phyloP scores from a whole-genome alignment of 1,284 basidiomycete genomes.

The Ceratobasidium sp. region DNA sequence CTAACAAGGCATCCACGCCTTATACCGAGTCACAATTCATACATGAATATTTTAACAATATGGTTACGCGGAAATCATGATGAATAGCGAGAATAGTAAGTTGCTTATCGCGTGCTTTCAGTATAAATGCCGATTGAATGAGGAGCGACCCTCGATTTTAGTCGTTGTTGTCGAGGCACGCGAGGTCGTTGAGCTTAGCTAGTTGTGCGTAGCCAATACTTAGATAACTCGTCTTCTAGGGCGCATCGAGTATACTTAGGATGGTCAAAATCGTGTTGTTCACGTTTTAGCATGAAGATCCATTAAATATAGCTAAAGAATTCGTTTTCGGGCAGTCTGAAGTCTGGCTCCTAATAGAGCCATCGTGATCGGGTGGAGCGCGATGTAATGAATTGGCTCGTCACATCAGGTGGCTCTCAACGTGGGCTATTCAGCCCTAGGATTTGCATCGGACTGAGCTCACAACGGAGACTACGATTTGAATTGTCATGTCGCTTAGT shows the following conservation, averaged over 20 bases:
- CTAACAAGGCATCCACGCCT: background rate
- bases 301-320: background rate
- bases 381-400: background rate
- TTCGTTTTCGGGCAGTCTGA: background rate
- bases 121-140: background rate
- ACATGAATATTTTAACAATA: slow-evolving; percentile 3
- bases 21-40: background rate
- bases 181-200: background rate
- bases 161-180: background rate
- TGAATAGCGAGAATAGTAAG: slow-evolving; percentile 6
- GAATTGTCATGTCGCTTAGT: too few relatives aligned
- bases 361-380: slow-evolving; percentile 1
- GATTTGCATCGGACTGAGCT: background rate
- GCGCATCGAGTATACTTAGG: background rate
- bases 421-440: background rate
- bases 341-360: background rate
- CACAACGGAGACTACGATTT: background rate
- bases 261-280: background rate
- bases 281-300: background rate
- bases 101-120: background rate
- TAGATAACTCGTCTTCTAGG: background rate
- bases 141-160: background rate
- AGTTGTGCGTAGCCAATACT: background rate
- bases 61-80: background rate
- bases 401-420: background rate